Evolutionary conservation across 208 protist species (phyloP).

Genomic region (Lotmaria passim): DNA sequence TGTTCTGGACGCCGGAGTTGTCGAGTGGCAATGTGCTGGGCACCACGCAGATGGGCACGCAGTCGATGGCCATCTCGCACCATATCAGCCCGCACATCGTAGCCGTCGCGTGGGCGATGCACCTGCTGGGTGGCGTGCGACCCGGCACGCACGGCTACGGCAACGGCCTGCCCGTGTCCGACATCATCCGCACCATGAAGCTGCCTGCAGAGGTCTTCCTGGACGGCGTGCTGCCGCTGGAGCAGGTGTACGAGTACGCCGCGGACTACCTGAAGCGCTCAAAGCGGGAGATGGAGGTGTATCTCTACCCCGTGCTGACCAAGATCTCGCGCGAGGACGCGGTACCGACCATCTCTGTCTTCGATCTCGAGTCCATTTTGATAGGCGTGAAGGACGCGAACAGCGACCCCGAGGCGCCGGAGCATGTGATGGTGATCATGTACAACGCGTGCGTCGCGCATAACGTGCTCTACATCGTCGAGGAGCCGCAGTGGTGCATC

Average conservation of each 20-base stretch:
- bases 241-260: conserved; percentile 86
- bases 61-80: conserved; percentile 65
- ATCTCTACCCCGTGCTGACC: conserved; percentile 83
- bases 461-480: conserved; percentile 84
- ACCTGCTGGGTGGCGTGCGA: conserved; percentile 77
- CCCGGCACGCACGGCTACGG: conserved; percentile 75
- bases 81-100: conserved; percentile 89
- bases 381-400: conserved; percentile 79
- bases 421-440: conserved; percentile 89
- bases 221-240: conserved; percentile 71
- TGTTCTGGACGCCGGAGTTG: conserved; percentile 85
- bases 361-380: conserved; percentile 86
- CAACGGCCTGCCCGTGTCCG: conserved; percentile 80
- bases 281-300: conserved; percentile 50
- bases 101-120: conserved; percentile 88
- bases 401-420: conserved; percentile 67
- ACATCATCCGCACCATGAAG: conserved; percentile 80
- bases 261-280: conserved; percentile 61
- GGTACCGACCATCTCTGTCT: conserved; percentile 89
- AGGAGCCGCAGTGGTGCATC: conserved; percentile 84
- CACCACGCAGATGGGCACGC: conserved; percentile 72
- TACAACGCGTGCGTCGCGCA: conserved; percentile 90
- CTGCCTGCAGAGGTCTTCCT: conserved; percentile 83
- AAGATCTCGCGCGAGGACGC: conserved; percentile 88
- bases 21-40: conserved; percentile 87